phyloP scores from a whole-genome alignment of 2,329 filamentous ascomycete species.

The Diaporthe capsici region DNA sequence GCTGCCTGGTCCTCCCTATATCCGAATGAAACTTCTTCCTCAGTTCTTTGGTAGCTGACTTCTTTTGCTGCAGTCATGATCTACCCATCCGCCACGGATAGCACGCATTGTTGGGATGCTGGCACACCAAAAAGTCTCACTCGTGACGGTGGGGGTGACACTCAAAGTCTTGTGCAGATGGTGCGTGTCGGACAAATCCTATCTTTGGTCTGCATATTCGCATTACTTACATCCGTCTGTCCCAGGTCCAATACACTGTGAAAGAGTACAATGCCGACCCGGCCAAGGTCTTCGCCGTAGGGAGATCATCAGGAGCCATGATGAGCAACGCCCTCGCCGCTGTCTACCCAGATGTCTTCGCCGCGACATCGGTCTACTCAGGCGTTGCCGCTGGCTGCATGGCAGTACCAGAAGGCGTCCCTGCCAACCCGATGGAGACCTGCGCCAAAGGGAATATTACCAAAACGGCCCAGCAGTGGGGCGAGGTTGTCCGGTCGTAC shows the following conservation, averaged over 20 bases:
- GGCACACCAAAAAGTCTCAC: slow-evolving; percentile 37
- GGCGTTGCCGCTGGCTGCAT: slow-evolving; percentile 49
- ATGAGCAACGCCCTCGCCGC: slow-evolving; percentile 54
- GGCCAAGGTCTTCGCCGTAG: slow-evolving; percentile 62
- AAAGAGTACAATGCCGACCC: slow-evolving; percentile 61
- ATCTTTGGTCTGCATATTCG: background rate
- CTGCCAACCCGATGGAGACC: background rate
- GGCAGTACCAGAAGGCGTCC: background rate
- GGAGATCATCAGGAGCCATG: slow-evolving; percentile 56
- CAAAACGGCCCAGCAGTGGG: slow-evolving; percentile 2
- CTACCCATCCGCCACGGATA: slow-evolving; percentile 1
- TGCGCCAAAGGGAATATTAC: slow-evolving; percentile 11
- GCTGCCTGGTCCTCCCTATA: too few species aligned
- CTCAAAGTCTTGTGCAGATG: slow-evolving; percentile 12
- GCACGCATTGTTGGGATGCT: slow-evolving; percentile 8
- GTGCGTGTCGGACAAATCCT: background rate
- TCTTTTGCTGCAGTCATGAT: background rate
- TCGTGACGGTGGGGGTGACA: background rate
- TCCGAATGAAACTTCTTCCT: too few species aligned
- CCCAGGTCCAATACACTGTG: slow-evolving; percentile 47
- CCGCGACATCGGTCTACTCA: slow-evolving; percentile 50
- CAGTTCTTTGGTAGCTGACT: too few species aligned
- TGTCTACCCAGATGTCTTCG: slow-evolving; percentile 50
- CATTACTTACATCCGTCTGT: background rate
- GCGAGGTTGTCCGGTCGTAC: background rate